Percentiles rank a stretch among this genome's conserved stretches.
Evolutionary conservation across 768 basidiomycete genomes (phyloP).

Genomic region (Russula virescens): DNA sequence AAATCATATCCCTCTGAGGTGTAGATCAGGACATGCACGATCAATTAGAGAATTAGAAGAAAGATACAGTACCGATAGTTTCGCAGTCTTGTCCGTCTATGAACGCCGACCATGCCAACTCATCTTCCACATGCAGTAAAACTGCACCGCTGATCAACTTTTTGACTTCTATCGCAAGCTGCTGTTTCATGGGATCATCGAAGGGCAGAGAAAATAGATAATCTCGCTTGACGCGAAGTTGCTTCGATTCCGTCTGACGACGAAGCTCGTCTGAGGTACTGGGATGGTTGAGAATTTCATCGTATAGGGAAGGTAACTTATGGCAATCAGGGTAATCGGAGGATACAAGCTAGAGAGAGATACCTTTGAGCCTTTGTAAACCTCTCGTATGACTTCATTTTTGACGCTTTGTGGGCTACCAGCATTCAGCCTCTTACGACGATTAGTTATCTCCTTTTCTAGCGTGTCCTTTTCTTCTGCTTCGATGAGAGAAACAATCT

Average conservation of each 20-base stretch:
- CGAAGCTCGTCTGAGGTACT: slow-evolving; percentile 74
- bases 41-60: slow-evolving; percentile 7
- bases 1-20: slow-evolving; percentile 56
- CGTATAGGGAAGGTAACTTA: slow-evolving; percentile 67
- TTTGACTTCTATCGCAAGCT: slow-evolving; percentile 57
- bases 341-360: slow-evolving; percentile 9
- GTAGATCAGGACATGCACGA: slow-evolving; percentile 4
- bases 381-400: slow-evolving; percentile 61
- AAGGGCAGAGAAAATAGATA: slow-evolving; percentile 57
- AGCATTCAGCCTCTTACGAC: slow-evolving; percentile 71
- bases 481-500: slow-evolving; percentile 62
- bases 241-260: slow-evolving; percentile 67
- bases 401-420: slow-evolving; percentile 51
- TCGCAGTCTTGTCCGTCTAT: slow-evolving; percentile 71
- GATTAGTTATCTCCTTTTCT: slow-evolving; percentile 66
- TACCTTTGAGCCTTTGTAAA: slow-evolving; percentile 59
- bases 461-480: slow-evolving; percentile 51
- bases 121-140: slow-evolving; percentile 68
- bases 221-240: slow-evolving; percentile 58
- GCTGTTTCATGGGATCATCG: slow-evolving; percentile 36
- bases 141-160: slow-evolving; percentile 70
- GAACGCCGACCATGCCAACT: slow-evolving; percentile 73
- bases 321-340: slow-evolving; percentile 1
- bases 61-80: slow-evolving; percentile 48
- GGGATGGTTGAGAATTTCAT: slow-evolving; percentile 78